Percentiles rank a stretch among this genome's conserved stretches.
Conservation (phyloP, 1,284 basidiomycete species). For the Dichomitus squalens region DNA sequence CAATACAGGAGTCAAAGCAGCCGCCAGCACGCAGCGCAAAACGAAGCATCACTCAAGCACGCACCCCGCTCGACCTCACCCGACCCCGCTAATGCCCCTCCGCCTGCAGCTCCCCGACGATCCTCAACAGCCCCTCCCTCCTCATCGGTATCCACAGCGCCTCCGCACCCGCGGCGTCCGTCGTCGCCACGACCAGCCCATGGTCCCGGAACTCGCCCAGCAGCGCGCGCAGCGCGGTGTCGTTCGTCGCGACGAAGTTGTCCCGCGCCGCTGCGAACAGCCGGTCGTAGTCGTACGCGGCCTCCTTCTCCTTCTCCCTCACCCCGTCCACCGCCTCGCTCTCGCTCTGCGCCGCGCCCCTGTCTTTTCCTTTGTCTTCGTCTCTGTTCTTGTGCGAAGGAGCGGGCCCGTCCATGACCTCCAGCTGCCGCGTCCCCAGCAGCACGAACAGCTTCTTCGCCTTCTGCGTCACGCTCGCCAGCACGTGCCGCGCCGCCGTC, state of each 20-base stretch:
- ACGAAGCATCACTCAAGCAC: no score
- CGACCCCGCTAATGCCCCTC: slow-evolving; percentile 14
- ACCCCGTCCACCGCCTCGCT: slow-evolving; percentile 31
- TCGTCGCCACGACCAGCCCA: slow-evolving; percentile 65
- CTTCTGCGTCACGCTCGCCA: slow-evolving; percentile 85
- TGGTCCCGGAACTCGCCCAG: slow-evolving; percentile 92
- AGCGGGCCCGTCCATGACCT: slow-evolving; percentile 41
- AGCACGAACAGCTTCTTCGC: slow-evolving; percentile 80
- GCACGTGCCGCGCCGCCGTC: slow-evolving; percentile 81
- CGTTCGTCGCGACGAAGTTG: slow-evolving; percentile 85
- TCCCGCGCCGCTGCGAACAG: slow-evolving; percentile 71
- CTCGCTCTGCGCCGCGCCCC: slow-evolving; percentile 11
- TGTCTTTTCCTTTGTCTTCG: not conserved
- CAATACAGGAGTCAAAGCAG: no score
- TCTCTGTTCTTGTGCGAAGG: no score
- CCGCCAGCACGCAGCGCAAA: no score
- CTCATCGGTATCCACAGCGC: slow-evolving; percentile 84
- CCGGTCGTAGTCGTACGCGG: slow-evolving; percentile 63
- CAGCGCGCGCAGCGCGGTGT: slow-evolving; percentile 79
- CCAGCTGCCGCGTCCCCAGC: slow-evolving; percentile 68
- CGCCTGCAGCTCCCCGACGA: slow-evolving; percentile 33
- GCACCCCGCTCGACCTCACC: no score
- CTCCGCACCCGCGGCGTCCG: slow-evolving; percentile 45
- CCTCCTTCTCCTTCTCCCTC: slow-evolving; percentile 43
- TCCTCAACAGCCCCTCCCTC: slow-evolving; percentile 57